Conservation (phyloP, 1,284 basidiomycete genomes). For the Tylopilus sp. region DNA sequence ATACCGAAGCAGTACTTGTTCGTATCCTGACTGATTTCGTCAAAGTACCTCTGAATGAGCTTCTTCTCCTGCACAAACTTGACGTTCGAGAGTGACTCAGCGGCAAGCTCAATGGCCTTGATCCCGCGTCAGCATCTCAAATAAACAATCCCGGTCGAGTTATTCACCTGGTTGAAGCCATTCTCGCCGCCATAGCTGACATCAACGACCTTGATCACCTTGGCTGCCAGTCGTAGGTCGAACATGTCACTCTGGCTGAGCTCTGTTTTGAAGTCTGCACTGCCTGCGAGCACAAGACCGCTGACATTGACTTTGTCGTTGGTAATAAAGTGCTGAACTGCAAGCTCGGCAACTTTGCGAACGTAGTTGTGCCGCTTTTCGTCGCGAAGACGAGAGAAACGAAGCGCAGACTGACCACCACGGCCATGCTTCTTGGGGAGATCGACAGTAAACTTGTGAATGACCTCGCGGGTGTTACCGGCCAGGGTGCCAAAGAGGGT, state of each 20-base stretch:
- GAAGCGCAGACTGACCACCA: slow-evolving; percentile 99
- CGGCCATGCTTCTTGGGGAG: slow-evolving; percentile 99
- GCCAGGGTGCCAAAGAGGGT: slow-evolving; percentile 94
- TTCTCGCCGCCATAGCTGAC: slow-evolving; percentile 99
- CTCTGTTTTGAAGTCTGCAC: slow-evolving; percentile 99
- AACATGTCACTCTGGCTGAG: slow-evolving; percentile 97
- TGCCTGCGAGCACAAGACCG: slow-evolving; percentile 95
- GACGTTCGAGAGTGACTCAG: slow-evolving; percentile 95
- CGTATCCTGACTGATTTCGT: slow-evolving; percentile 98
- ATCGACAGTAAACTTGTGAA: slow-evolving; percentile 99
- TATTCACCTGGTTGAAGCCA: slow-evolving; percentile 89
- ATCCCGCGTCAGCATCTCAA: slow-evolving; percentile 10
- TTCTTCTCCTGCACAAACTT: slow-evolving; percentile 99
- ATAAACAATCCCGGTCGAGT: background rate
- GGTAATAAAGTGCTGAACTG: slow-evolving; percentile 98
- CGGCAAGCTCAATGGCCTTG: slow-evolving; percentile 94
- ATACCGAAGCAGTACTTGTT: slow-evolving; percentile 98
- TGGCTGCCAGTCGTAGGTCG: slow-evolving; percentile 82
- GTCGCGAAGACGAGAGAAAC: slow-evolving; percentile 99
- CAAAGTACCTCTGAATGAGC: slow-evolving; percentile 97
- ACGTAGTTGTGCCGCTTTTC: slow-evolving; percentile 99
- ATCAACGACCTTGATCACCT: slow-evolving; percentile 97
- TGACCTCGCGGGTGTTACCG: slow-evolving; percentile 95
- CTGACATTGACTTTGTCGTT: slow-evolving; percentile 98
- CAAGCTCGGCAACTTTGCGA: slow-evolving; percentile 95